Conservation (phyloP, 805 yeast genomes). For the Saturnispora sanitii region DNA sequence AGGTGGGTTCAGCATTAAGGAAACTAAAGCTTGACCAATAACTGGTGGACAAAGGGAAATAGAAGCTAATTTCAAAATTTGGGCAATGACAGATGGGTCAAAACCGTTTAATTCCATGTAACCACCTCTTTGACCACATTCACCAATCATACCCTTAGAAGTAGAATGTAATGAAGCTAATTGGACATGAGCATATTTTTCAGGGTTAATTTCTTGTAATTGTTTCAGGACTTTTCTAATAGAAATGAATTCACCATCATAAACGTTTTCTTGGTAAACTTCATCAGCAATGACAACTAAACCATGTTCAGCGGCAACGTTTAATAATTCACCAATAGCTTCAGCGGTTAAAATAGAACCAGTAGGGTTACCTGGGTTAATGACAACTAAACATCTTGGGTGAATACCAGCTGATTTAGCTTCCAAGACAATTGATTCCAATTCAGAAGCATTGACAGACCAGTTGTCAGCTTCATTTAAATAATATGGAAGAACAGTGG, state of each 20-base stretch:
- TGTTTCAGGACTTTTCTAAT: conserved; percentile 70
- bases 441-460: conserved; percentile 68
- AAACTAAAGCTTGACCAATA: conserved; percentile 88
- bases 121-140: conserved; percentile 99
- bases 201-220: conserved; percentile 42
- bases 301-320: conserved; percentile 76
- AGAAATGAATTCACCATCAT: conserved; percentile 71
- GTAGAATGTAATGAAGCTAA: conserved; percentile 94
- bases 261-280: conserved; percentile 92
- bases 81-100: conserved; percentile 53
- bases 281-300: conserved; percentile 91
- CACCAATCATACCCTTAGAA: conserved; percentile 95
- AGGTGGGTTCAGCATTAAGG: conserved; percentile 92
- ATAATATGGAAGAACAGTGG: conserved; percentile 79
- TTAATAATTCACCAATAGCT: conserved; percentile 61
- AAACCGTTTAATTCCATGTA: conserved; percentile 92
- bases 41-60: conserved; percentile 92
- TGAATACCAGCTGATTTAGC: conserved; percentile 43
- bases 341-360: conserved; percentile 67
- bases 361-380: conserved; percentile 98
- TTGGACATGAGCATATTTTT: conserved; percentile 59
- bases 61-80: conserved; percentile 77
- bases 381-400: conserved; percentile 78
- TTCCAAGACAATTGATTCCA: conserved; percentile 42
- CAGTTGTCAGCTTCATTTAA: conserved; percentile 74